Evolutionary conservation across 345 rosid species (phyloP).

Genomic region (Salix dunnii): DNA sequence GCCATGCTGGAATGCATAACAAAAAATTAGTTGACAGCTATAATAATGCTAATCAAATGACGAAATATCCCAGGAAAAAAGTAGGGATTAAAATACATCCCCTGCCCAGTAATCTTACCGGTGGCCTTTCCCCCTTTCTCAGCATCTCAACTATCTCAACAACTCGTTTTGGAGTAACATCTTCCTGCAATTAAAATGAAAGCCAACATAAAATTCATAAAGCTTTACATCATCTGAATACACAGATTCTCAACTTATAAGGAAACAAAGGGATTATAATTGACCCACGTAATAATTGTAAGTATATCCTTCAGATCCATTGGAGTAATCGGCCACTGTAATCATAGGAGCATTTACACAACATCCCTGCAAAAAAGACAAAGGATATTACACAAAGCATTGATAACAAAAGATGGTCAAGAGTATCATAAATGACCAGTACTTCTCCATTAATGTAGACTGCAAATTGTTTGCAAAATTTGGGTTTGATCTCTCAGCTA

Average conservation of each 20-base stretch:
- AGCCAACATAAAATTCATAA: conserved; percentile 14
- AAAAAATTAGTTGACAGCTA: background rate
- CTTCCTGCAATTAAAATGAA: conserved; percentile 65
- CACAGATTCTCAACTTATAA: background rate
- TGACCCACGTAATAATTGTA: conserved; percentile 85
- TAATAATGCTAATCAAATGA: background rate
- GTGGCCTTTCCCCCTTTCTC: conserved; percentile 84
- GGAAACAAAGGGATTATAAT: background rate
- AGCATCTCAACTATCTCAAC: conserved; percentile 87
- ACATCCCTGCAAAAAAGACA: conserved; percentile 65
- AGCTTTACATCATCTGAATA: background rate
- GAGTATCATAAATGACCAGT: background rate
- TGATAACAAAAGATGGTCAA: background rate
- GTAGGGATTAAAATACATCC: background rate
- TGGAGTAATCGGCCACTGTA: conserved; percentile 90
- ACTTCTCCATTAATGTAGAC: background rate
- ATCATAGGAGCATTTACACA: conserved; percentile 99
- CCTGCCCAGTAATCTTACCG: conserved; percentile 45
- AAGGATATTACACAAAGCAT: conserved; percentile 5
- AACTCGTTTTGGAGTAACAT: conserved; percentile 77
- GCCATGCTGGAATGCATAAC: conserved; percentile 53
- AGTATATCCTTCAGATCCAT: conserved; percentile 91
- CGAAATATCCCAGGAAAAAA: background rate
- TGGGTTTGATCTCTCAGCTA: background rate
- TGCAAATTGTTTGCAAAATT: background rate